A percentile compares a stretch with the other conserved stretches of the same genome.
Conservation (phyloP, 2,329 filamentous ascomycete genomes). For the Leptosphaerulina australis region DNA sequence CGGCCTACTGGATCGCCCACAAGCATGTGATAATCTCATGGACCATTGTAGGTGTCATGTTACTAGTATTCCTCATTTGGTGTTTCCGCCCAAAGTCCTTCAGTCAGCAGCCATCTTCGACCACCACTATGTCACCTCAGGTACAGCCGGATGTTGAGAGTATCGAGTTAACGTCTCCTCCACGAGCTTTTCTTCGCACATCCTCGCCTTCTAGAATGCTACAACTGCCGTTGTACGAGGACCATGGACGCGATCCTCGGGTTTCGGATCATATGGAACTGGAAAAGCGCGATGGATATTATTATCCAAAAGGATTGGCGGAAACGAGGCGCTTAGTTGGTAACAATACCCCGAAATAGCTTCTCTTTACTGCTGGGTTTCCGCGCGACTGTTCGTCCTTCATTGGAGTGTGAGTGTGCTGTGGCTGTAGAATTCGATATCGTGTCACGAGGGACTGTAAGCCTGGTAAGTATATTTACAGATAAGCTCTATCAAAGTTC, state of each 20-base stretch:
- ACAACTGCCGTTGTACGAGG: neutral
- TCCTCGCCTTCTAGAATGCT: neutral
- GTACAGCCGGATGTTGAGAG: neutral
- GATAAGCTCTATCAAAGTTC: too few relatives aligned
- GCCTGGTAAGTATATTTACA: neutral
- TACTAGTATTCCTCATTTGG: neutral
- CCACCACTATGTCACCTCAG: neutral
- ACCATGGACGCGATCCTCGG: neutral
- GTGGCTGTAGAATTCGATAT: neutral
- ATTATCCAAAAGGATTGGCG: neutral
- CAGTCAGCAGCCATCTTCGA: neutral
- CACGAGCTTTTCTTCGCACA: neutral
- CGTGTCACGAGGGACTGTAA: neutral
- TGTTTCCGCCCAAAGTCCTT: neutral
- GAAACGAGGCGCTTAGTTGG: neutral
- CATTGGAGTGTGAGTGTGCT: neutral
- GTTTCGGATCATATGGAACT: neutral
- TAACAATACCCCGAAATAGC: neutral
- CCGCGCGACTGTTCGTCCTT: neutral
- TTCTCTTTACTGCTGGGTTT: neutral
- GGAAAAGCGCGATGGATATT: conserved; percentile 5
- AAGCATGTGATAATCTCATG: neutral
- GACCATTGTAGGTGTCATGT: neutral
- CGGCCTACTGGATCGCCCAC: neutral
- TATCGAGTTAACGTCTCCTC: conserved; percentile 1